Percentiles rank a stretch among this genome's conserved stretches.
Evolutionary conservation across 2,329 filamentous ascomycete genomes (phyloP).

Genomic region (Bipolaris sorokiniana): DNA sequence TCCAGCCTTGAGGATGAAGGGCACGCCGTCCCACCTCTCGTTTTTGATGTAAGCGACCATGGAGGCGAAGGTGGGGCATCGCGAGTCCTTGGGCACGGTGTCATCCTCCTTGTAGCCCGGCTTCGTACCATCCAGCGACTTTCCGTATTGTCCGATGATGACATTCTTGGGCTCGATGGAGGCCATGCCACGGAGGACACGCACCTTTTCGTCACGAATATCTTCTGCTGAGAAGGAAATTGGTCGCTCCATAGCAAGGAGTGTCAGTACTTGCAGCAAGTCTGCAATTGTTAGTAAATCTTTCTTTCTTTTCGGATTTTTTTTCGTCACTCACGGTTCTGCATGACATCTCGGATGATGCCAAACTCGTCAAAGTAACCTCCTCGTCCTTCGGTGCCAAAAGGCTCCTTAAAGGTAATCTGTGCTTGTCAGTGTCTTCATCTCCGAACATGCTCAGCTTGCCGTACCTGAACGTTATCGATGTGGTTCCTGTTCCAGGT

Average conservation of each 20-base stretch:
- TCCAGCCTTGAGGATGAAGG: slow-evolving; percentile 98
- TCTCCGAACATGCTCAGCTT: background rate
- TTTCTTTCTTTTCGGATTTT: background rate
- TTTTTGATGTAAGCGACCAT: slow-evolving; percentile 99
- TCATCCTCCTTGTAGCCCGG: slow-evolving; percentile 98
- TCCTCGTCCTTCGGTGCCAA: slow-evolving; percentile 95
- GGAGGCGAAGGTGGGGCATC: slow-evolving; percentile 97
- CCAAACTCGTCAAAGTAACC: slow-evolving; percentile 99
- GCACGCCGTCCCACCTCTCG: slow-evolving; percentile 98
- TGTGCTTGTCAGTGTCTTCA: slow-evolving; percentile 37
- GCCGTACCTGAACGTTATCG: slow-evolving; percentile 83
- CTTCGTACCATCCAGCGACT: slow-evolving; percentile 93
- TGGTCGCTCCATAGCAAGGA: slow-evolving; percentile 96
- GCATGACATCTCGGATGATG: slow-evolving; percentile 99
- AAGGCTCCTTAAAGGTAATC: slow-evolving; percentile 99
- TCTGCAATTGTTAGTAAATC: slow-evolving; percentile 55
- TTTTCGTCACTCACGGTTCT: slow-evolving; percentile 71
- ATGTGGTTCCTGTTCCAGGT: slow-evolving; percentile 99
- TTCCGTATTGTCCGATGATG: slow-evolving; percentile 98
- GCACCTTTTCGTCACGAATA: slow-evolving; percentile 97
- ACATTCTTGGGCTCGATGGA: slow-evolving; percentile 99
- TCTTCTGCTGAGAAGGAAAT: slow-evolving; percentile 98
- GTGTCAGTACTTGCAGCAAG: slow-evolving; percentile 91
- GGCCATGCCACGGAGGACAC: slow-evolving; percentile 90
- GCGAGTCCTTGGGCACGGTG: slow-evolving; percentile 94